Base-by-base conservation (phyloP, 805 yeast species). In the Zygosaccharomyces gambellarensis region DNA sequence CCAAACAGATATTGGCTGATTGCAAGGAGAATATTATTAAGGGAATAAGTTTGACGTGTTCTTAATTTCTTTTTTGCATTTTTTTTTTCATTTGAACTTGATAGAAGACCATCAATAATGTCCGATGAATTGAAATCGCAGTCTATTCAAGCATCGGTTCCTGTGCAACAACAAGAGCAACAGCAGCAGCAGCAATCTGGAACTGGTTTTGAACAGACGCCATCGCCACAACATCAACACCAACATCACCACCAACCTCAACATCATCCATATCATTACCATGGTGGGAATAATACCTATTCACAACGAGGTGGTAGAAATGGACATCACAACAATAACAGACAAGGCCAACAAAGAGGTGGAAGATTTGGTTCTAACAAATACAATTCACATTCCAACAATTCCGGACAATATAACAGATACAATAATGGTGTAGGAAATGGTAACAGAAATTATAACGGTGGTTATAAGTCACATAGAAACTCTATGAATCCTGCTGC, bases 301-400 rank as follows among this genome's bases (percentile, higher is more conserved):
- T 34, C 48, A 23, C 54, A 51, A 45, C 49, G 52, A 43, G 54
- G 52, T 23, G 21, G 48, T n/a, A 50, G 52, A 21, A 45, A 45
- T 21, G 49, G 51, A 7, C 43, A 34, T 23, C 46, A 47, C 39
- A 31, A 31, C 10, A 34, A 34, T 17, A 36, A 27, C 21, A 52
- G 49, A 43, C 50, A 45, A 10, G 52, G 54, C 34, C 55, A 52
- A 34, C 50, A 45, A 34, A 45, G 51, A 36, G 49, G 51, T 44
- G 54, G 54, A 23, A 47, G 52, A 42, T 51, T 41, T 36, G 54
- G 53, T 7, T 45, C 51, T 11, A 53, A 45, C 32, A 53, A 53
- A 46, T 51, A 51, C 31, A 51, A 48, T 23, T 42, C 45, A 25
- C 43, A 50, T 43, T 31, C 36, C 36, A 49, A 46, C 28, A 45